phyloP scores from a whole-genome alignment of 2,329 filamentous ascomycete genomes.

The Ascosphaera apis region DNA sequence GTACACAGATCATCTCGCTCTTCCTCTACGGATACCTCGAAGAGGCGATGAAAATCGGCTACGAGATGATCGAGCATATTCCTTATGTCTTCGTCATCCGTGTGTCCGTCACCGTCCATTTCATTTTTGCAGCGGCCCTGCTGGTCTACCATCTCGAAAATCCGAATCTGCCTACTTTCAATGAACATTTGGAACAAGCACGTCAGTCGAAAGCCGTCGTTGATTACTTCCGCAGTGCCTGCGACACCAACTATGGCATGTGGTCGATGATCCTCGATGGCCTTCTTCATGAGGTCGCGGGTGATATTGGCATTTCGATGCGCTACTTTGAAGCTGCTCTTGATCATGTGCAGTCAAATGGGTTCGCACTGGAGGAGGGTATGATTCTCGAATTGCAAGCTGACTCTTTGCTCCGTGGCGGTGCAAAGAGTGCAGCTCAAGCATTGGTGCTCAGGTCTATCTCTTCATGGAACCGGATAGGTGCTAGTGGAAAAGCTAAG shows the following conservation, averaged over 20 bases:
- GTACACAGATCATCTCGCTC: constrained; percentile 24
- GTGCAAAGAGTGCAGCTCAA: constrained; percentile 34
- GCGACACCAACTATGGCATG: constrained; percentile 35
- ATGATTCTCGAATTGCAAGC: constrained; percentile 37
- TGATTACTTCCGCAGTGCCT: constrained; percentile 28
- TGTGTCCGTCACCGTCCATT: constrained; percentile 19
- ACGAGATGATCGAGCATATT: constrained; percentile 18
- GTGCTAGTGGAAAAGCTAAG: constrained; percentile 34
- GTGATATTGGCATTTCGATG: constrained; percentile 23
- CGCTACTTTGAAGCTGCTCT: constrained; percentile 25
- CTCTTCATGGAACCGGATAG: constrained; percentile 33
- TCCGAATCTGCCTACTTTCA: constrained; percentile 20
- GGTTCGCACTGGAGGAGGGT: constrained; percentile 35
- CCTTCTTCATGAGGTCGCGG: constrained; percentile 27
- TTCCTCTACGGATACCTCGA: constrained; percentile 24
- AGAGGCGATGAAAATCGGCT: constrained; percentile 21
- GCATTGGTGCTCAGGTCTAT: constrained; percentile 34
- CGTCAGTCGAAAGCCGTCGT: constrained; percentile 28
- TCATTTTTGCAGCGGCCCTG: constrained; percentile 22
- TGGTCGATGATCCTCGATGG: constrained; percentile 34
- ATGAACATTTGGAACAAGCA: constrained; percentile 25
- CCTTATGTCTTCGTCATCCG: constrained; percentile 24
- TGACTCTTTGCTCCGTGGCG: constrained; percentile 32
- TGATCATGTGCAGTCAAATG: constrained; percentile 35
- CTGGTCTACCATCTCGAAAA: constrained; percentile 21